phyloP scores from a whole-genome alignment of 306 rosid species.

The Quercus aquifolioides region DNA sequence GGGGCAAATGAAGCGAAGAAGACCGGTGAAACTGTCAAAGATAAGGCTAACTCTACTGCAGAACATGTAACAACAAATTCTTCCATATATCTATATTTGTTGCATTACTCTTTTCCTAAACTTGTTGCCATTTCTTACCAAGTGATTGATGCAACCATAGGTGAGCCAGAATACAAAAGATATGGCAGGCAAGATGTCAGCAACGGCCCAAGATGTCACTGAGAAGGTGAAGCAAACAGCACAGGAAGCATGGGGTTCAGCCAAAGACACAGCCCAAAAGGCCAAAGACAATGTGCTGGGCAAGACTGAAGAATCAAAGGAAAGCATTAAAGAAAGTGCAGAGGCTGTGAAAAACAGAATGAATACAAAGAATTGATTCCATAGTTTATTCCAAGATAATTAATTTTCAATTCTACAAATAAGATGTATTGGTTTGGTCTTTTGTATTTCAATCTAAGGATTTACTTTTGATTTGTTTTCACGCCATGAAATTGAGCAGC shows the following conservation, averaged over 20 bases:
- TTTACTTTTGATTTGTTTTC: not conserved
- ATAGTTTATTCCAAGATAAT: not conserved
- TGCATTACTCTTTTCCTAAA: not conserved
- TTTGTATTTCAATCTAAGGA: no score
- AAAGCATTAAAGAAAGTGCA: slow-evolving; percentile 46
- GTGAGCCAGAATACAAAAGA: slow-evolving; percentile 37
- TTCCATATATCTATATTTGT: not conserved
- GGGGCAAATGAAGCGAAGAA: slow-evolving; percentile 36
- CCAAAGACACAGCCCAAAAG: slow-evolving; percentile 57
- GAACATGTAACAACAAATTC: slow-evolving; percentile 31
- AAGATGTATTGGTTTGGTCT: no score
- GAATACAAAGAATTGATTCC: slow-evolving; percentile 42
- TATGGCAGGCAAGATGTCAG: slow-evolving; percentile 29
- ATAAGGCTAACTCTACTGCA: slow-evolving; percentile 43
- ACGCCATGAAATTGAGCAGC: not conserved
- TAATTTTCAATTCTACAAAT: not conserved
- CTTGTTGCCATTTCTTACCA: not conserved
- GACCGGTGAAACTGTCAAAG: slow-evolving; percentile 33
- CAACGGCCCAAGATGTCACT: slow-evolving; percentile 44
- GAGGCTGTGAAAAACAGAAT: slow-evolving; percentile 47
- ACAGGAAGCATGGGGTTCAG: slow-evolving; percentile 66
- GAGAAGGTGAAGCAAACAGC: slow-evolving; percentile 65
- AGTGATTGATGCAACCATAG: slow-evolving; percentile 25
- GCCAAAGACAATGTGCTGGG: slow-evolving; percentile 43
- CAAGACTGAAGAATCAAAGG: slow-evolving; percentile 50